phyloP scores from a whole-genome alignment of 2,329 filamentous ascomycete species.

The Claviceps sorghi region DNA sequence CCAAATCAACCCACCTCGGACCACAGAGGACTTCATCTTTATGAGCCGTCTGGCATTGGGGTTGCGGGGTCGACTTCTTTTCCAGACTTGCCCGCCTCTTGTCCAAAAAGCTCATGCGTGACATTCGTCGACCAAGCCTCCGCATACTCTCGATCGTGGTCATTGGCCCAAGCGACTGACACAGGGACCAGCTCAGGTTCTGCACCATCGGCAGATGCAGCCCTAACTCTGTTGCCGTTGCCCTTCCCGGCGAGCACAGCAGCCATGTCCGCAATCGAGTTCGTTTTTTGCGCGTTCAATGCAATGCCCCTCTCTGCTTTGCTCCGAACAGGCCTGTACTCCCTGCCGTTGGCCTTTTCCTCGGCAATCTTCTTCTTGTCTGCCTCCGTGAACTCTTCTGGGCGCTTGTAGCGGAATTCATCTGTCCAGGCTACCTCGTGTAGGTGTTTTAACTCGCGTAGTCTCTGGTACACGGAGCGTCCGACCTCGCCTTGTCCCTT shows the following conservation, averaged over 20 bases:
- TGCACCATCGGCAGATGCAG: slow-evolving; percentile 8
- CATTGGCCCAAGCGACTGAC: slow-evolving; percentile 37
- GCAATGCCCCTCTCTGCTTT: slow-evolving; percentile 32
- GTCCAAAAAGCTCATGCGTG: slow-evolving; percentile 28
- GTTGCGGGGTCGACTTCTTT: slow-evolving; percentile 3
- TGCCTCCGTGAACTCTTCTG: slow-evolving; percentile 18
- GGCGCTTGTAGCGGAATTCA: slow-evolving; percentile 27
- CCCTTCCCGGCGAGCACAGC: slow-evolving; percentile 38
- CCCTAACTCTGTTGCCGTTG: slow-evolving; percentile 33
- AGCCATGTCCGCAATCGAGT: slow-evolving; percentile 49
- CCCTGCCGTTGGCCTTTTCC: slow-evolving; percentile 16
- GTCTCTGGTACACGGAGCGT: slow-evolving; percentile 44
- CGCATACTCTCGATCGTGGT: slow-evolving; percentile 32
- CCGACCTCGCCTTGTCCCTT: slow-evolving; percentile 37
- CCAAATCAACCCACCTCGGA: neutral
- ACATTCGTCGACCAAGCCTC: slow-evolving; percentile 38
- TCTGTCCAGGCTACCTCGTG: slow-evolving; percentile 49
- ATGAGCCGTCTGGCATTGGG: neutral
- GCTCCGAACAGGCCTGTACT: slow-evolving; percentile 20
- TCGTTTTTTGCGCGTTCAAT: slow-evolving; percentile 46
- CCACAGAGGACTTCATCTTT: neutral
- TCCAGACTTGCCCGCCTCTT: slow-evolving; percentile 7
- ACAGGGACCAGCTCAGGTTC: slow-evolving; percentile 22
- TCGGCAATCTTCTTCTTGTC: slow-evolving; percentile 20
- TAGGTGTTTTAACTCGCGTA: slow-evolving; percentile 48